Base-by-base conservation (phyloP, 2,329 filamentous ascomycete species). In the Tolypocladium album region DNA sequence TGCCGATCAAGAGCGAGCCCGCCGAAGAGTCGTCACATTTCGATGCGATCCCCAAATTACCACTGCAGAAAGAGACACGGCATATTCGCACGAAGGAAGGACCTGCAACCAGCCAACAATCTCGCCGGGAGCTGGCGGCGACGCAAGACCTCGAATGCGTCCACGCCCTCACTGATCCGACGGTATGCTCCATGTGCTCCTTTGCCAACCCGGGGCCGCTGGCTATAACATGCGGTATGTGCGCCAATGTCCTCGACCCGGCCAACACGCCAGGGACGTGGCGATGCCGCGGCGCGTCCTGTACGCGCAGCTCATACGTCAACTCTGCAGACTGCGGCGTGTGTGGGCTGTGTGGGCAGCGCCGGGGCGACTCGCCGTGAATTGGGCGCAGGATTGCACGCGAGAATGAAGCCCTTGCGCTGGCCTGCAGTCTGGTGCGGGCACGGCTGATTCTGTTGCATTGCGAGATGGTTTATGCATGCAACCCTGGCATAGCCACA, bases 251-350 rank as follows among this genome's bases (percentile, higher is more conserved):
- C 1, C 74, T 93, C 2, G 78, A 82, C 53, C 73, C 78, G 0
- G 68, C 73, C 0, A 79, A 79, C 57, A 77, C 86, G 53, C 74
- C 79, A 0, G 73, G 77, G 22, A 74, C 81, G n/a, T 93, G 90
- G 89, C 74, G 73, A 56, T 93, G 89, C 69, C 71, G 69, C 52
- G 83, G 79, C 64, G 68, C 70, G 4, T 64, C 74, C 2, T 93
- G 89, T 69, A 73, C 72, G 61, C 78, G 74, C 15, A 82, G 78
- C 55, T 62, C 67, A 24, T 93, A 90, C 69, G 68, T 86, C 58
- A 93, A 92, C 67, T 79, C 87, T 13, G 83, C 81, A 1, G 88
- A 92, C 70, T 84, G 79, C 63, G 87, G 85, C 8, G 70, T 85
- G 0, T 93, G 89, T 69, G 88, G 88, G 4, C 72, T 89, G 6